Percentiles rank a stretch among this genome's conserved stretches.
These are phyloP conservation scores for Pseudonitzschia delicatissima DNA, from an alignment of 108 stramenopile genomes.

Conservation along the genomic window DNA sequence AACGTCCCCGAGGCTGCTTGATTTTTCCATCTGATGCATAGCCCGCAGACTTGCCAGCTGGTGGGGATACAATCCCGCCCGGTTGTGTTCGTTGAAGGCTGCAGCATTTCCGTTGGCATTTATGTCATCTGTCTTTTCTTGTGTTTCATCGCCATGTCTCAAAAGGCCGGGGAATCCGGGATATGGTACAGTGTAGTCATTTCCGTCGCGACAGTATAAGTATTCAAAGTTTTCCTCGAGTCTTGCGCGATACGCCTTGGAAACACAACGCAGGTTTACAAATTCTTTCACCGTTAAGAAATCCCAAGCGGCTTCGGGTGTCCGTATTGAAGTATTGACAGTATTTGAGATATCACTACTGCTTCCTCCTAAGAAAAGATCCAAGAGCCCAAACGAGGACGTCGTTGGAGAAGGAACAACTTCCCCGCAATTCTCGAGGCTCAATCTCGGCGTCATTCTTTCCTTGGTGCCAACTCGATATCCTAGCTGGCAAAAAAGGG, in stretches of 20 bases:
- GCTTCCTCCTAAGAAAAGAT: slow-evolving; percentile 1
- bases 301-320: slow-evolving; percentile 25
- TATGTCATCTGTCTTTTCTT: background rate
- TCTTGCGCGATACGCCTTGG: slow-evolving; percentile 23
- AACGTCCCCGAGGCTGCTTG: background rate
- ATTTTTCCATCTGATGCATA: slow-evolving; percentile 50
- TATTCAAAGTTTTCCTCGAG: slow-evolving; percentile 41
- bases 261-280: slow-evolving; percentile 23
- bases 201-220: slow-evolving; percentile 40
- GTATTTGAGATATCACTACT: background rate
- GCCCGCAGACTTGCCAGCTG: slow-evolving; percentile 50
- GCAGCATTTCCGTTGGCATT: background rate
- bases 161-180: slow-evolving; percentile 52
- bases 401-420: background rate
- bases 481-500: too few species aligned
- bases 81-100: slow-evolving; percentile 1
- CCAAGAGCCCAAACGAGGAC: background rate
- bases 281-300: slow-evolving; percentile 38
- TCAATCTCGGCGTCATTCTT: too few species aligned
- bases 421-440: too few species aligned
- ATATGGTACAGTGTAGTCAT: slow-evolving; percentile 49
- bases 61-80: slow-evolving; percentile 50
- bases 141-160: slow-evolving; percentile 7
- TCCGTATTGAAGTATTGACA: background rate
- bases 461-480: too few species aligned